Evolutionary conservation across 495 filamentous ascomycete genomes (phyloP), one percentile per base, ranked within the genome.

Genomic region (Penicillium crystallinum): DNA sequence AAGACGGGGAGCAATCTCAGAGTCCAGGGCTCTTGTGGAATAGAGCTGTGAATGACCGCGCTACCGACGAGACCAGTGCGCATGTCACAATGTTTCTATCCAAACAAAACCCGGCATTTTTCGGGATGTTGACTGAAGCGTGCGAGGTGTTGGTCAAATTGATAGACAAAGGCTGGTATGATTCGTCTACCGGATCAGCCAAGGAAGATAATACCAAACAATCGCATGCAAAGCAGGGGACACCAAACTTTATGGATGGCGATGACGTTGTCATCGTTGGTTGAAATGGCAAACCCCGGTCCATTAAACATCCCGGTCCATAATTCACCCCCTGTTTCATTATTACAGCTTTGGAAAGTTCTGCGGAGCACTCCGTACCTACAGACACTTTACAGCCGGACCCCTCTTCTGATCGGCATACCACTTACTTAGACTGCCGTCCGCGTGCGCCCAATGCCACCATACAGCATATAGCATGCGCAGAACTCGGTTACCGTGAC

Each of bases 11-110:
- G 30, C 62, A 59, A 37, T 46, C 53, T 12, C 17, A 46, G 12
- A 63, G 54, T 27, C 59, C 52, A 36, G 73, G 71, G 7, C 54
- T 76, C 31, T 72, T 75, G 54, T 91, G 86, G 82, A 68, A 75
- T 46, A 79, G 80, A 52, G 83, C 83, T 12, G 73, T 89, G 41
- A 98, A 97, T 68, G 80, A 91, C 52, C 81, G 78, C 62, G 89
- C 86, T 2, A 70, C 53, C 23, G 90, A 96, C 52, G 93, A 98
- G 72, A 81, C 82, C 7, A 72, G 73, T 55, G 92, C 95, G 11
- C 93, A 97, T 74, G 85, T 87, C 71, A 80, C 79, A 42, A 96
- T 97, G 90, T 97, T 97, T 57, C 73, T 81, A 47, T 80, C 84
- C 6, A 85, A 80, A 58, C 79, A 88, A 34, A 96, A 97, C 64